Conservation (phyloP, 768 basidiomycete genomes). For the Harrya chromipes region DNA sequence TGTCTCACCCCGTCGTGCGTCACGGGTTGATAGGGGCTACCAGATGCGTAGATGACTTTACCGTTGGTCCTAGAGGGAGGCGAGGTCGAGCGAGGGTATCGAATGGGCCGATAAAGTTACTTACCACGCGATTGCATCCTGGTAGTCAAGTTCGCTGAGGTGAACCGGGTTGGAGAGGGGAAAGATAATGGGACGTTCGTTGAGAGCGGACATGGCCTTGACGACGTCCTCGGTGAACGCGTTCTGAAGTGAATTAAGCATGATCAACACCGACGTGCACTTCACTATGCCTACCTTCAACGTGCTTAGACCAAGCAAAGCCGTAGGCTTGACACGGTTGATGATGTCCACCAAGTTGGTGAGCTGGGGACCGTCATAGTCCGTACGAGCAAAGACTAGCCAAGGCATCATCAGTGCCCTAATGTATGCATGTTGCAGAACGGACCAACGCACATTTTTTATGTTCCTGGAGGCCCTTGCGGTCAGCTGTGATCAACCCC, state of each 20-base stretch:
- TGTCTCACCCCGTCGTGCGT: constrained; percentile 44
- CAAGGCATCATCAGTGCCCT: neutral
- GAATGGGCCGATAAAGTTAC: neutral
- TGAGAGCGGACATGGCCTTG: constrained; percentile 58
- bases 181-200: constrained; percentile 75
- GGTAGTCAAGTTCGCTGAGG: constrained; percentile 58
- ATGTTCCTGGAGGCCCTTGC: constrained; percentile 67
- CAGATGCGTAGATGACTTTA: constrained; percentile 66
- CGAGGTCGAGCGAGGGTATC: neutral
- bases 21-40: constrained; percentile 62
- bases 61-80: constrained; percentile 54
- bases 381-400: constrained; percentile 67
- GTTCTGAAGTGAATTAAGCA: constrained; percentile 24
- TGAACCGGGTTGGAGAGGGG: constrained; percentile 74
- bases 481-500: constrained; percentile 68
- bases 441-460: constrained; percentile 53
- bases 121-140: constrained; percentile 57
- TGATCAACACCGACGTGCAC: neutral
- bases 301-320: constrained; percentile 73
- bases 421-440: neutral
- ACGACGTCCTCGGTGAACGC: constrained; percentile 68
- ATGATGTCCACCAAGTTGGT: constrained; percentile 65
- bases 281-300: constrained; percentile 25
- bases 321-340: constrained; percentile 70
- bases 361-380: constrained; percentile 62